Base-by-base conservation (phyloP, 2,329 filamentous ascomycete species). In the Alternaria brassicae region DNA sequence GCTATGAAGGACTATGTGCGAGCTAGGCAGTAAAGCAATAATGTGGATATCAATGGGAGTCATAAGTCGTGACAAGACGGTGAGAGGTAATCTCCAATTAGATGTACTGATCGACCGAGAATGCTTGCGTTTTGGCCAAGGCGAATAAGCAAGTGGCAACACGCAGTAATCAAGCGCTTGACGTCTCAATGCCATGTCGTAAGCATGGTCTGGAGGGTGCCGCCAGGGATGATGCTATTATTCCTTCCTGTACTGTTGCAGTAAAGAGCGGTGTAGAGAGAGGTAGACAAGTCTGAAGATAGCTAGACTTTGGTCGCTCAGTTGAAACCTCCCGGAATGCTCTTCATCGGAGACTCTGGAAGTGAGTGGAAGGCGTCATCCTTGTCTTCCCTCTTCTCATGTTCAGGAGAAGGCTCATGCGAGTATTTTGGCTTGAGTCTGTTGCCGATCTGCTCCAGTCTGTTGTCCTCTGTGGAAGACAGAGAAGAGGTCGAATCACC, bases 331-430 rank as follows among this genome's bases (percentile, higher is more conserved):
- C 75, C 74, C 17, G 75, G 75, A 12, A 77, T 60, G 21, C 61
- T 54, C 63, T 75, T 75, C 19, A 68, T 58, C 2, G 72, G 72
- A 19, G 77, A 78, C 21, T 72, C 71, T 8, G 78, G 77, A 34
- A 77, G 72, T 2, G 81, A 81, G 53, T 80, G 76, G 53, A 82
- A 81, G 25, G 78, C 77, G 2, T 82, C 73, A 5, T 75, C 67
- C 44, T 78, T 73, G 15, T 74, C 66, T 21, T 69, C 57, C 55
- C 60, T 65, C 51, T 62, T 60, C 19, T 63, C 47, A 4, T 60
- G 53, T 15, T 67, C 66, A 15, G 65, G 56, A 40, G 71, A 59
- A 6, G 61, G 25, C 34, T 66, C 62, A 8, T 63, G 57, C 5
- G 56, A 58, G 23, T 67, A 56, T 61, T 74, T 72, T 8, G 71